Conservation (phyloP, 192 early-diverging fungal species). For the Mortierella hygrophila region DNA sequence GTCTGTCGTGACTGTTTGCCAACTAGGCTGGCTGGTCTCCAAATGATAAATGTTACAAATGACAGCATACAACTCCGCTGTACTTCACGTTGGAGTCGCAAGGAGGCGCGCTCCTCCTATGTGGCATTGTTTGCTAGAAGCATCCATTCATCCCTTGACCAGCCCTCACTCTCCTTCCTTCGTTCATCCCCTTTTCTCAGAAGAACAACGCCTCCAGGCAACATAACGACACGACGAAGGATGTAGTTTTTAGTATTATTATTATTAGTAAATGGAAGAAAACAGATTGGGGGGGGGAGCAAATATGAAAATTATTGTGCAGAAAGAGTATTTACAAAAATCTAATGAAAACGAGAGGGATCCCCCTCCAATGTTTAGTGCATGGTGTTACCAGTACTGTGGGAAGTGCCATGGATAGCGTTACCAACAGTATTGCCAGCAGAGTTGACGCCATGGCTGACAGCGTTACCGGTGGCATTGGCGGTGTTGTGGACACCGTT, state of each 20-base stretch:
- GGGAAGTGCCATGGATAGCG: not conserved
- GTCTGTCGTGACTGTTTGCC: too few species aligned
- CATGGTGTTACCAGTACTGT: not conserved
- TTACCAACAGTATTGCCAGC: slow-evolving; percentile 1
- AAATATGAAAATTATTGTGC: too few species aligned
- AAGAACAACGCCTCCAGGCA: not conserved
- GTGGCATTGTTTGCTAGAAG: not conserved
- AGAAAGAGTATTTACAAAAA: not conserved
- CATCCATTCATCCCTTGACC: not conserved
- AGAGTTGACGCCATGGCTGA: not conserved
- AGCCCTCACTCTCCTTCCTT: not conserved
- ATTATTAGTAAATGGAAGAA: not conserved
- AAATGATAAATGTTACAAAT: too few species aligned
- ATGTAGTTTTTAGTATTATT: not conserved
- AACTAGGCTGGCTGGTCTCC: too few species aligned
- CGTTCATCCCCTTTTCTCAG: not conserved
- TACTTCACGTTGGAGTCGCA: slow-evolving; percentile 8
- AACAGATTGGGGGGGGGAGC: too few species aligned
- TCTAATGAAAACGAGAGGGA: not conserved
- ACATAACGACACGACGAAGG: not conserved
- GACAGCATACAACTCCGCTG: slow-evolving; percentile 16
- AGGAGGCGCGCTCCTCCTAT: not conserved
- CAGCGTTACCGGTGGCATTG: not conserved
- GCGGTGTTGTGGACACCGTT: not conserved
- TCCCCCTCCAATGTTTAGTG: not conserved